Conservation (phyloP, 2,329 filamentous ascomycete genomes). For the Xylariomycetidae sp. region DNA sequence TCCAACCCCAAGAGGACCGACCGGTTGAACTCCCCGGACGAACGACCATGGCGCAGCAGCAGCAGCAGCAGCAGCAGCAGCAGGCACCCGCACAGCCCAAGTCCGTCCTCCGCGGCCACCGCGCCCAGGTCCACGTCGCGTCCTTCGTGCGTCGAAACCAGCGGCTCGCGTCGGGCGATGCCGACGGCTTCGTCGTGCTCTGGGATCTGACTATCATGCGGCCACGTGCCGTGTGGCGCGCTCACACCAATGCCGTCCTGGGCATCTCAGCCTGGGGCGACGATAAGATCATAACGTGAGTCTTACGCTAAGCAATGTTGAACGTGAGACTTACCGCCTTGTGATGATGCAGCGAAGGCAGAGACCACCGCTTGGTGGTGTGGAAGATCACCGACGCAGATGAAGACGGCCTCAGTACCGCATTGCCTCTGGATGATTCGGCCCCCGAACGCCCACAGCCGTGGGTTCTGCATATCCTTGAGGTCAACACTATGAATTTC, state of each 20-base stretch:
- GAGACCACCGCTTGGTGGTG: conserved; percentile 79
- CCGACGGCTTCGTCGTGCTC: conserved; percentile 79
- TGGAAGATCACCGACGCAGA: conserved; percentile 66
- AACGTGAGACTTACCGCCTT: conserved; percentile 4
- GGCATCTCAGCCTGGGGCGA: conserved; percentile 64
- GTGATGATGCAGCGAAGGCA: conserved; percentile 63
- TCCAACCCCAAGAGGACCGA: too few species aligned
- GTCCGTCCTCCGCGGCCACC: conserved; percentile 77
- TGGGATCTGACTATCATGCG: conserved; percentile 84
- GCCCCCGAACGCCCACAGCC: conserved; percentile 53
- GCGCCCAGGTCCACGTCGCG: conserved; percentile 70
- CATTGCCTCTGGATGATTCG: conserved; percentile 62
- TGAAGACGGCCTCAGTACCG: conserved; percentile 59
- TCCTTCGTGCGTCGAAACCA: conserved; percentile 67
- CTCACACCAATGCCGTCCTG: conserved; percentile 72
- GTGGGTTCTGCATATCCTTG: conserved; percentile 77
- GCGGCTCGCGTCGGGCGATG: conserved; percentile 79
- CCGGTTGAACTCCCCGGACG: too few species aligned
- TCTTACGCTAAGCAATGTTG: conserved; percentile 17
- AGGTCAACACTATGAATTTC: conserved; percentile 93
- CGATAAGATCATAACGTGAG: conserved; percentile 79
- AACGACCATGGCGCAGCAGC: neutral
- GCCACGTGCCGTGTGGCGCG: conserved; percentile 77
- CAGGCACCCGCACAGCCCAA: conserved; percentile 38
- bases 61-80: conserved; percentile 13